phyloP scores from a whole-genome alignment of 495 filamentous ascomycete species.

The Umbilicaria muhlenbergii region DNA sequence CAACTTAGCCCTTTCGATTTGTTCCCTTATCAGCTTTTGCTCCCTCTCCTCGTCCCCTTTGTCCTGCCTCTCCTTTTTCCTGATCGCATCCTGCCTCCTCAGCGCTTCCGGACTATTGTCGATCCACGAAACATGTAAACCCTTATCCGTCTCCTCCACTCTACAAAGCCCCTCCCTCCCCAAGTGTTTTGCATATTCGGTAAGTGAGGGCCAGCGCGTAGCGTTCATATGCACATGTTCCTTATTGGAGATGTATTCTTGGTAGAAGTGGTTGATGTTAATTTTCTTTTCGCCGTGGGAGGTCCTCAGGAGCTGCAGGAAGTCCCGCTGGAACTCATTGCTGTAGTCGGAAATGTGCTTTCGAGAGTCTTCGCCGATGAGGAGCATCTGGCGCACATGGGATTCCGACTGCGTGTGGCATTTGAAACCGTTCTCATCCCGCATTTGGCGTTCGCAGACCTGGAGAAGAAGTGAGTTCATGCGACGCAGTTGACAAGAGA shows the following conservation, averaged over 20 bases:
- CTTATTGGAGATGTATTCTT: constrained; percentile 65
- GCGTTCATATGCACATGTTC: constrained; percentile 90
- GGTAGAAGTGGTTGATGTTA: constrained; percentile 81
- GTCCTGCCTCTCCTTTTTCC: constrained; percentile 71
- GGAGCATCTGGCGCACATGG: constrained; percentile 73
- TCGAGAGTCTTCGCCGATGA: constrained; percentile 70
- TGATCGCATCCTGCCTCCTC: constrained; percentile 58
- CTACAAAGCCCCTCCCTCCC: constrained; percentile 70
- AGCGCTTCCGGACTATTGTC: constrained; percentile 80
- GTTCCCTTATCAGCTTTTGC: constrained; percentile 58
- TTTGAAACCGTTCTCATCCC: constrained; percentile 40
- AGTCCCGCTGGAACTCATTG: constrained; percentile 64
- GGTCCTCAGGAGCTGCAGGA: constrained; percentile 57
- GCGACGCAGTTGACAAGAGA: background rate
- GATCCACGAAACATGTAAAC: constrained; percentile 75
- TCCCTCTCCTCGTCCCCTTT: constrained; percentile 84
- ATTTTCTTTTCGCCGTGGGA: constrained; percentile 76
- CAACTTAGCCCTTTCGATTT: constrained; percentile 57
- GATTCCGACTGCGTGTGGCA: constrained; percentile 64
- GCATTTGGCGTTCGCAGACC: constrained; percentile 31
- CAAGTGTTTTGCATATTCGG: constrained; percentile 75
- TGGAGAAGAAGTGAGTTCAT: constrained; percentile 14
- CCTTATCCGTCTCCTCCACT: constrained; percentile 72
- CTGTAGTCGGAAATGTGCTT: constrained; percentile 65
- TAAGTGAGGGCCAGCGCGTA: constrained; percentile 69